A percentile compares a stretch with the other conserved stretches of the same genome.
These are phyloP conservation scores for Lanmaoa rubissima DNA, from an alignment of 768 basidiomycete genomes.

Conservation along the genomic window DNA sequence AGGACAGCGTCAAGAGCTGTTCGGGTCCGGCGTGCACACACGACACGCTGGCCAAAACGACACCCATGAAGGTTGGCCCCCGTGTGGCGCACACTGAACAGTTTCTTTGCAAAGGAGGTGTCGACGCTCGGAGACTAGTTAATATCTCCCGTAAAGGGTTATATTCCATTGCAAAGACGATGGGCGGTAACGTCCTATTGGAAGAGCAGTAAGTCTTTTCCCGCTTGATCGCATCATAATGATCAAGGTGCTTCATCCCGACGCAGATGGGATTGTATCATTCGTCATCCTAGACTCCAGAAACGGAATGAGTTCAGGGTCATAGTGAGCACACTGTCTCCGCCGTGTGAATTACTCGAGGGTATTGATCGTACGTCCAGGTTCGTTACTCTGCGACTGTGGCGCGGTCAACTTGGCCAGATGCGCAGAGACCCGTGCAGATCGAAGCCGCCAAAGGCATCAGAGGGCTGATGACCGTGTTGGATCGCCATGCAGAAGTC, in stretches of 20 bases:
- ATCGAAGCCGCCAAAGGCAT: conserved; percentile 36
- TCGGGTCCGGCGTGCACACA: conserved; percentile 35
- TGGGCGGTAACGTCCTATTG: conserved; percentile 38
- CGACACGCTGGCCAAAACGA: conserved; percentile 19
- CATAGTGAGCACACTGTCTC: conserved; percentile 22
- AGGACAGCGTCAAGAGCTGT: conserved; percentile 31
- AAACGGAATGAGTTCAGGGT: conserved; percentile 36
- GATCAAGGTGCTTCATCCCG: conserved; percentile 14
- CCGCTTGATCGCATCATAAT: conserved; percentile 16
- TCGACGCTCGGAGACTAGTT: conserved; percentile 35
- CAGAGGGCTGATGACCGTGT: conserved; percentile 37
- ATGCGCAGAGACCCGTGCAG: conserved; percentile 37
- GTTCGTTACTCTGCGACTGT: conserved; percentile 37
- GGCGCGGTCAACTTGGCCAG: conserved; percentile 34
- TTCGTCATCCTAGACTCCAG: conserved; percentile 30
- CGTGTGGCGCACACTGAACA: conserved; percentile 36
- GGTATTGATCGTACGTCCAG: conserved; percentile 21
- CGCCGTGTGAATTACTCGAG: conserved; percentile 7
- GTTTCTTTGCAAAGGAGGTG: conserved; percentile 37
- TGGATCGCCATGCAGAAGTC: conserved; percentile 32
- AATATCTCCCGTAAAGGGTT: conserved; percentile 33
- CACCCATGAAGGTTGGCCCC: conserved; percentile 30
- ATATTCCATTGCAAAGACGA: conserved; percentile 31
- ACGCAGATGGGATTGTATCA: conserved; percentile 37
- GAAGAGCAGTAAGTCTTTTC: conserved; percentile 34